Conservation (phyloP, 495 filamentous ascomycete species). For the Penicillium flavigenum region DNA sequence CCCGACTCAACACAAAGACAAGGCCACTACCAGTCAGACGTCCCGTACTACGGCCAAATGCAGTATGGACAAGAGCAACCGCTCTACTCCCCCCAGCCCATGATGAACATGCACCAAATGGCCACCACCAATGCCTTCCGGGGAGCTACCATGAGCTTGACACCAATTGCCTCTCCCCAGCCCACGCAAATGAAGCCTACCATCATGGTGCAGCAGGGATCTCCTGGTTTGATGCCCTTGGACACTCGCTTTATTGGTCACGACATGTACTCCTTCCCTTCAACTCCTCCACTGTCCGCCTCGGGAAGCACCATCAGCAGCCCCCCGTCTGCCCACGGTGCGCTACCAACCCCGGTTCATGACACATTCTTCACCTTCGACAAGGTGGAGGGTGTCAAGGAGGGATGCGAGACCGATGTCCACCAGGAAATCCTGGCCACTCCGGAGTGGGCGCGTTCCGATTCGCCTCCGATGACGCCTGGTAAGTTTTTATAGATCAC, state of each 20-base stretch:
- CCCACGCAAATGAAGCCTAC: slow-evolving; percentile 72
- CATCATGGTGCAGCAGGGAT: slow-evolving; percentile 69
- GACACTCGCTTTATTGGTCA: slow-evolving; percentile 71
- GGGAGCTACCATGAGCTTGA: slow-evolving; percentile 55
- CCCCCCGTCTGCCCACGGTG: slow-evolving; percentile 72
- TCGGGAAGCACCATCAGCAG: slow-evolving; percentile 83
- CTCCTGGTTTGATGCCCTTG: slow-evolving; percentile 69
- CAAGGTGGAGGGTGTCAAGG: slow-evolving; percentile 76
- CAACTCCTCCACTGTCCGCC: slow-evolving; percentile 85
- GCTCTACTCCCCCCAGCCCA: slow-evolving; percentile 39
- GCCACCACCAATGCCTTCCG: slow-evolving; percentile 61
- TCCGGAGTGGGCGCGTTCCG: slow-evolving; percentile 71
- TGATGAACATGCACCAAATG: slow-evolving; percentile 75
- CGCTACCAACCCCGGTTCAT: slow-evolving; percentile 78
- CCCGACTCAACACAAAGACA: slow-evolving; percentile 74
- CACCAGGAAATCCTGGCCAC: slow-evolving; percentile 73
- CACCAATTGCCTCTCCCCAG: slow-evolving; percentile 76
- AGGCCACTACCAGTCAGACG: slow-evolving; percentile 70
- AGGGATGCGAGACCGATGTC: slow-evolving; percentile 72
- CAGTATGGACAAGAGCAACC: slow-evolving; percentile 43
- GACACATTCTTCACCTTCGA: slow-evolving; percentile 75
- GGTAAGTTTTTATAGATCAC: slow-evolving; percentile 60
- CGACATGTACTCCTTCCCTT: slow-evolving; percentile 74
- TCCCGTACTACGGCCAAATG: slow-evolving; percentile 52
- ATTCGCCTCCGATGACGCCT: slow-evolving; percentile 88